These are phyloP conservation scores for Westerdykella ornata DNA, from an alignment of 2,329 filamentous ascomycete genomes.

Conservation along the genomic window DNA sequence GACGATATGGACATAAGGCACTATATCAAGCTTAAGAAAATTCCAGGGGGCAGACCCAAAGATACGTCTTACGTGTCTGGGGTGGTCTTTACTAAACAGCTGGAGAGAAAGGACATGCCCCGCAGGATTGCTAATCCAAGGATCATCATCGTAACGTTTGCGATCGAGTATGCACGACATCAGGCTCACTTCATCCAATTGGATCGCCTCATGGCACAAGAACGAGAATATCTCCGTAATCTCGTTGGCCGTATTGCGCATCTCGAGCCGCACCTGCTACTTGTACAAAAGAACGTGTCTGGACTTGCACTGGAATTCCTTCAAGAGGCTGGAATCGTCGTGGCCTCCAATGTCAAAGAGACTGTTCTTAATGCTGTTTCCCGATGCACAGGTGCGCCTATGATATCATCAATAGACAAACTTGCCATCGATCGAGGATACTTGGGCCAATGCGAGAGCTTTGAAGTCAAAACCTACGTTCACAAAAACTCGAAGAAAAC, in stretches of 20 bases:
- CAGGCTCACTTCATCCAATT: slow-evolving; percentile 96
- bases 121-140: slow-evolving; percentile 75
- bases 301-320: slow-evolving; percentile 84
- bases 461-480: slow-evolving; percentile 94
- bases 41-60: slow-evolving; percentile 79
- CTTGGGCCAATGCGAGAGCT: slow-evolving; percentile 74
- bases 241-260: slow-evolving; percentile 87
- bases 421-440: slow-evolving; percentile 68
- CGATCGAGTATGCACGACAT: slow-evolving; percentile 91
- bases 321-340: slow-evolving; percentile 81
- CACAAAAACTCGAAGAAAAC: slow-evolving; percentile 82
- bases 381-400: slow-evolving; percentile 80
- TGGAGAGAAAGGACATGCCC: slow-evolving; percentile 94
- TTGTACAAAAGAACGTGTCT: slow-evolving; percentile 91
- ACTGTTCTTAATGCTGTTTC: slow-evolving; percentile 94
- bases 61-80: slow-evolving; percentile 97
- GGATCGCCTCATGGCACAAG: slow-evolving; percentile 92
- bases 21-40: slow-evolving; percentile 96
- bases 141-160: slow-evolving; percentile 88
- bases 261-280: slow-evolving; percentile 72
- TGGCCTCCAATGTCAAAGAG: slow-evolving; percentile 93
- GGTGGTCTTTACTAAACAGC: slow-evolving; percentile 93
- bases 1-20: slow-evolving; percentile 97
- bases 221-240: slow-evolving; percentile 86
- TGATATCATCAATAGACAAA: slow-evolving; percentile 94